Base-by-base conservation (phyloP, 2,329 filamentous ascomycete genomes). In the Penicillium psychrosexuale region DNA sequence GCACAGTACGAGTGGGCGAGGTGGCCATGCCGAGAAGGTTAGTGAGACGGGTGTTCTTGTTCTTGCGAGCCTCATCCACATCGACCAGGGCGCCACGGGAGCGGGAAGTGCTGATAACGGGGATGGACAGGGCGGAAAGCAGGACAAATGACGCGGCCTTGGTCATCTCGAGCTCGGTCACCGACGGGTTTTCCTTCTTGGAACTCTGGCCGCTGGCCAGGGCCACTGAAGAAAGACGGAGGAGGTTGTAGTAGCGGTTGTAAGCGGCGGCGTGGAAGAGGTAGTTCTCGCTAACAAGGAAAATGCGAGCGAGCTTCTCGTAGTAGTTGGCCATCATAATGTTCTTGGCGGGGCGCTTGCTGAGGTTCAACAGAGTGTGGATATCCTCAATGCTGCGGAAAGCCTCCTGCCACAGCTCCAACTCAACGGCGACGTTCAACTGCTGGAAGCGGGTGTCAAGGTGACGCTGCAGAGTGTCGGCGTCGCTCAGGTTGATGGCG, bases 251-350 rank as follows among this genome's bases (percentile, higher is more conserved):
- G 81, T 97, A 97, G 68, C 93, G 85, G 66, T 91, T 95, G 91
- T 91, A 99, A 59, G 94, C 91, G 51, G 94, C 94, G 65, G 94
- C 94, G 72, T 99, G 94, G 86, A 99, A 99, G 43, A 99, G 86
- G 75, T 97, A 97, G 82, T 99, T 99, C 79, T 97, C 94, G 75
- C 93, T 96, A 64, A 97, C 94, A 60, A 99, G 85, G 83, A 99
- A 99, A 75, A 99, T 99, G 62, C 92, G 87, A 38, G 94, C 97
- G 55, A 99, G 86, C 80, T 97, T 97, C 83, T 99, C 94, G 77
- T 97, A 99, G 83, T 99, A 99, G 81, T 97, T 99, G 78, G 94
- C 94, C 94, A 99, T 99, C 94, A 99, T 97, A 72, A 97, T 83
- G 74, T 97, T 97, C 87, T 97, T 97, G 51, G 94, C 88, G 37